Evolutionary conservation across 331 rosid species (phyloP), one percentile per base, ranked within the genome.

Genomic region (Telfairia occidentalis): DNA sequence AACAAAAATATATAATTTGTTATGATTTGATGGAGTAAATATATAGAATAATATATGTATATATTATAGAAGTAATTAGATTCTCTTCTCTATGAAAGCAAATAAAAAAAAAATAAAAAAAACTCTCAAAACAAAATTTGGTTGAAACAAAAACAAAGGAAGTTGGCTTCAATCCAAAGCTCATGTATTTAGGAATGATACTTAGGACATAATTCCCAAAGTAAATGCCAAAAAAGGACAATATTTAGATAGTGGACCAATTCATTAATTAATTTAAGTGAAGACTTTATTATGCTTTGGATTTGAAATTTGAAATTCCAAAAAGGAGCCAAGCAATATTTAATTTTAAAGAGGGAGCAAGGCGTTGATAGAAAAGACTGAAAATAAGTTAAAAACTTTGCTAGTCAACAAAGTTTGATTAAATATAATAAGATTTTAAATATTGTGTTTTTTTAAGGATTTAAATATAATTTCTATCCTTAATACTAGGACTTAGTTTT

Each of bases 231-330:
- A 67, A 65, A 67, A 40, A 63, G 9, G 23, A 67, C 53, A 42
- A 67, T 67, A 8, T 67, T 42, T 42, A 11, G 54, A 42, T 5
- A 42, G 74, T 67, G 74, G 74, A 42, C 74, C 74, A 42, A 40
- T 42, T 67, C 53, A 40, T 67, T 67, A 67, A 67, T 67, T 67
- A 67, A 67, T 7, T 40, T 3, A 67, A 24, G 37, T 12, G 23
- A 46, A 5, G 5, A 40, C 18, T 67, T 67, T 23, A 63, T 40
- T 67, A 23, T 7, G 24, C 35, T 12, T 67, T 42, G 35, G 21
- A 24, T 67, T 67, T 67, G 53, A 67, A 67, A 67, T 67, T 67
- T 67, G 54, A 67, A 67, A 60, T 42, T 8, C 23, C 54, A 23
- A 42, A 23, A 42, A 42, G 37, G 35, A 24, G 21, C 35, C 34